Evolutionary conservation across 2,329 filamentous ascomycete species (phyloP), one percentile per base, ranked within the genome.

Genomic region (Emergomyces pasteurianus): DNA sequence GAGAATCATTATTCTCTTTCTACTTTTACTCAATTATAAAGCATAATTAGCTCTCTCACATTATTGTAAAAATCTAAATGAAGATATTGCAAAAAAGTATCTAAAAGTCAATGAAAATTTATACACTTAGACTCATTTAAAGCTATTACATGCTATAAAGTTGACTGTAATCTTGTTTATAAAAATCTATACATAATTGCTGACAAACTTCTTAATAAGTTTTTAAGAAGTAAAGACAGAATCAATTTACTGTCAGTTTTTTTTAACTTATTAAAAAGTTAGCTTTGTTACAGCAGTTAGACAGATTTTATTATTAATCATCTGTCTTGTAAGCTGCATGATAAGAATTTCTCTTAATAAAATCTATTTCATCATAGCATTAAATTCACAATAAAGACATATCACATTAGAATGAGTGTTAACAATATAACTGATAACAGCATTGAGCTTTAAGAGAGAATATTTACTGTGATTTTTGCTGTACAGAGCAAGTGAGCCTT

Each of bases 401-500:
- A n/a, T n/a, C n/a, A n/a, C n/a, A n/a, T n/a, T n/a, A n/a, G n/a
- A n/a, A n/a, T n/a, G n/a, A 42, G 31, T 7, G 18, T 59, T 59
- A 59, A 54, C 46, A 53, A 59, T 26, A 54, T 59, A 59, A 40
- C 52, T 59, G 31, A 52, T 59, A 59, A 59, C 34, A 59, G 43
- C 47, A 59, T 59, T 7, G 36, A 59, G 58, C 47, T 59, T 54
- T 8, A 14, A 28, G 47, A 59, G 58, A 59, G 58, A n/a, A 54
- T 36, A 52, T 59, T 59, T 58, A 49, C 42, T 53, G 58, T 59
- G 57, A 5, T 59, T 59, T 59, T 59, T 52, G 46, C 47, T 59
- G 34, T 38, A 54, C 28, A 54, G 47, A 59, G 31, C 14, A 23
- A 34, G 26, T 58, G 42, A 58, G 56, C 42, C 42, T 47, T 49